A percentile compares a stretch with the other conserved stretches of the same genome.
Evolutionary conservation across 2,329 filamentous ascomycete genomes (phyloP).

Genomic region (Didymellaceae sp.): DNA sequence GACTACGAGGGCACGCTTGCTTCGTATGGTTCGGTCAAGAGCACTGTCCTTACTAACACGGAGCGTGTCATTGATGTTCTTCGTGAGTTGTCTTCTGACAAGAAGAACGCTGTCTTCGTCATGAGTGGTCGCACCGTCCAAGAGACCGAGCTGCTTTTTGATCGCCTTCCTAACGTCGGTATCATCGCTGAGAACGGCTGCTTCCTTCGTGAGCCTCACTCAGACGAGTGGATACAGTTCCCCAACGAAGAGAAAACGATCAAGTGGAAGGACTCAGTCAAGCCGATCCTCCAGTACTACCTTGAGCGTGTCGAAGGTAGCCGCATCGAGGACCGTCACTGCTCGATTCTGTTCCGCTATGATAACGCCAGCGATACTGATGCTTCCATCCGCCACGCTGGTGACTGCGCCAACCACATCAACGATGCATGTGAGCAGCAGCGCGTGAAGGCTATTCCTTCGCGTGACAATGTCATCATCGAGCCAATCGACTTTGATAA

Average conservation of each 20-base stretch:
- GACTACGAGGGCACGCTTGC: constrained; percentile 95
- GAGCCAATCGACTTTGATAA: constrained; percentile 90
- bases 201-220: constrained; percentile 75
- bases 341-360: constrained; percentile 90
- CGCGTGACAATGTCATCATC: constrained; percentile 81
- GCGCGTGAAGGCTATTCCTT: constrained; percentile 80
- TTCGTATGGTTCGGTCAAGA: constrained; percentile 81
- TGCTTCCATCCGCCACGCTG: constrained; percentile 77
- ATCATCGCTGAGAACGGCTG: constrained; percentile 95
- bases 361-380: constrained; percentile 79
- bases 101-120: constrained; percentile 85
- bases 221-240: constrained; percentile 77
- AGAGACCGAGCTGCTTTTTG: constrained; percentile 86
- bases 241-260: constrained; percentile 73
- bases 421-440: constrained; percentile 90
- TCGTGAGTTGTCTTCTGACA: constrained; percentile 80
- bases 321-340: constrained; percentile 88
- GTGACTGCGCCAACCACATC: constrained; percentile 91
- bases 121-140: constrained; percentile 90
- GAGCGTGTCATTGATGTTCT: constrained; percentile 84
- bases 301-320: constrained; percentile 87
- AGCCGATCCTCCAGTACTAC: constrained; percentile 85
- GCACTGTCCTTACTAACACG: constrained; percentile 85
- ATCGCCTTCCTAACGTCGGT: constrained; percentile 80
- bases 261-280: constrained; percentile 84